phyloP scores from a whole-genome alignment of 106 monocot species.

The Acanthochlamys bracteata region DNA sequence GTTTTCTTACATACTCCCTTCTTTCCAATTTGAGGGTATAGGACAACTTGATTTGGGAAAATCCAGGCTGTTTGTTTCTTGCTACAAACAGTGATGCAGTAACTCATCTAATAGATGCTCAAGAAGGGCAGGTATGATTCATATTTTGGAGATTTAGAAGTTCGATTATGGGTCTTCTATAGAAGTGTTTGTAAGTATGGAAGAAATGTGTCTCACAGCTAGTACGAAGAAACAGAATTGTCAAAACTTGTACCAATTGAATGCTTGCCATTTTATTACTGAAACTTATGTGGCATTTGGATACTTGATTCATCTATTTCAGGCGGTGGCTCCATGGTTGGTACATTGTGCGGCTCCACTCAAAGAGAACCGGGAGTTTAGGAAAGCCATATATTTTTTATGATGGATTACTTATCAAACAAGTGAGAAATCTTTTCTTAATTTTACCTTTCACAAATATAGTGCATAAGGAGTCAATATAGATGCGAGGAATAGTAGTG shows the following conservation, averaged over 20 bases:
- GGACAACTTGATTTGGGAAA: slow-evolving; percentile 92
- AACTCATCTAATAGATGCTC: slow-evolving; percentile 98
- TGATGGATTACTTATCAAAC: slow-evolving; percentile 92
- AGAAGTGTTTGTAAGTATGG: no score
- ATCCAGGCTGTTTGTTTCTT: slow-evolving; percentile 88
- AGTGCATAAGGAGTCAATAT: not conserved
- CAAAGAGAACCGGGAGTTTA: slow-evolving; percentile 67
- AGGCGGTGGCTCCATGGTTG: slow-evolving; percentile 99
- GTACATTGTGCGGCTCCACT: slow-evolving; percentile 81
- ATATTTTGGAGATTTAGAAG: not conserved
- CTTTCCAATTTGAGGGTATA: slow-evolving; percentile 35
- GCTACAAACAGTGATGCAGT: slow-evolving; percentile 98
- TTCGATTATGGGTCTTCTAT: not conserved
- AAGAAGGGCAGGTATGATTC: slow-evolving; percentile 87
- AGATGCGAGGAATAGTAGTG: not conserved
- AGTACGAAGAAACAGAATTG: no score
- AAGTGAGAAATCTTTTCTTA: slow-evolving; percentile 28
- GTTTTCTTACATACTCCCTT: not conserved
- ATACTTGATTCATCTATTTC: not conserved
- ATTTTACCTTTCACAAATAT: not conserved
- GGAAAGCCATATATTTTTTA: slow-evolving; percentile 98
- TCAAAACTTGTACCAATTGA: no score
- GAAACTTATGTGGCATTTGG: no score
- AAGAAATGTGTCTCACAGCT: no score
- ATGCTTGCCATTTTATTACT: no score